A percentile compares a stretch with the other conserved stretches of the same genome.
Evolutionary conservation across 176 grass and related monocot genomes (phyloP).

Genomic region (Areca catechu): DNA sequence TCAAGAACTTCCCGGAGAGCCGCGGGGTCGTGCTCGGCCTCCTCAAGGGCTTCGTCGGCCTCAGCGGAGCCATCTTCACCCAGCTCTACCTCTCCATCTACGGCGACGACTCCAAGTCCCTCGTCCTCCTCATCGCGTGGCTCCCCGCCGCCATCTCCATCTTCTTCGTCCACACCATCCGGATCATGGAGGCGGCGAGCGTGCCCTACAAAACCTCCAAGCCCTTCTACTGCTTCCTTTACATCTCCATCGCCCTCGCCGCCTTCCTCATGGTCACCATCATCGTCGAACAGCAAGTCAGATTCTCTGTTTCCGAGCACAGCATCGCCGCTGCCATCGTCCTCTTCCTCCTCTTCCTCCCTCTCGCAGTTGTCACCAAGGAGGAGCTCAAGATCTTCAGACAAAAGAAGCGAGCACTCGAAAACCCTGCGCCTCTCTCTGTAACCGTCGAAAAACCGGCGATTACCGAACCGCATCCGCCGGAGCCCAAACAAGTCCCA

Average conservation of each 20-base stretch:
- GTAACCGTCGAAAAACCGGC: constrained; percentile 19
- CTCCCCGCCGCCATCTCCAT: constrained; percentile 61
- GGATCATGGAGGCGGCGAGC: constrained; percentile 34
- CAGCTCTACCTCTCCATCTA: constrained; percentile 44
- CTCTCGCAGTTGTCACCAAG: constrained; percentile 48
- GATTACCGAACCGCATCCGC: not conserved
- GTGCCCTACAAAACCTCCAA: constrained; percentile 10
- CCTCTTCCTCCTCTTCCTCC: constrained; percentile 51
- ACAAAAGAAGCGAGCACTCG: constrained; percentile 23
- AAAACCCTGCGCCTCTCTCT: not conserved
- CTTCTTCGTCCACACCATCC: constrained; percentile 61
- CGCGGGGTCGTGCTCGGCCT: constrained; percentile 64
- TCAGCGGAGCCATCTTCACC: constrained; percentile 26
- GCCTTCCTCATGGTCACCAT: constrained; percentile 50
- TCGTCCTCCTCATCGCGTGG: constrained; percentile 67
- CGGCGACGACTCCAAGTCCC: constrained; percentile 65
- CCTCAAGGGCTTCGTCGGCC: constrained; percentile 28
- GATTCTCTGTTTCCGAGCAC: constrained; percentile 33
- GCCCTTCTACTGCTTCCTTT: constrained; percentile 69
- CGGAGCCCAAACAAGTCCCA: not conserved
- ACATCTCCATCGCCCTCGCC: constrained; percentile 66
- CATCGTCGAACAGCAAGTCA: constrained; percentile 34
- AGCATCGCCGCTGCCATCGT: constrained; percentile 22
- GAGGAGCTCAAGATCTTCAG: constrained; percentile 33
- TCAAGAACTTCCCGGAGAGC: constrained; percentile 76